phyloP scores from a whole-genome alignment of 2,329 filamentous ascomycete species.

The Curvularia lunata region DNA sequence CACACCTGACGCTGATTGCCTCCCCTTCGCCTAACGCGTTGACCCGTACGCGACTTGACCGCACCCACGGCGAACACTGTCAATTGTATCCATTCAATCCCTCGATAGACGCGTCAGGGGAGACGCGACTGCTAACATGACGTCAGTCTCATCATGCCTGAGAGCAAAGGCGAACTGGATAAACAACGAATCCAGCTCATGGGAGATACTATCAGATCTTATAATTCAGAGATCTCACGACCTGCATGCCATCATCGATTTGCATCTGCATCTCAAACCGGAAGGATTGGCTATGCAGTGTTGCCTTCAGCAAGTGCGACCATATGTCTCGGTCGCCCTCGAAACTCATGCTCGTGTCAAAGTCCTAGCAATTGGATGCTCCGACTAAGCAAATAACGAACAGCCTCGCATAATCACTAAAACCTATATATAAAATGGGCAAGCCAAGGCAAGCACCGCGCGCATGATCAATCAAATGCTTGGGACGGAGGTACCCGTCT shows the following conservation, averaged over 20 bases:
- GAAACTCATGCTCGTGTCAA: background rate
- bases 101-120: background rate
- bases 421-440: background rate
- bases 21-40: constrained; percentile 1
- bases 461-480: background rate
- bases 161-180: background rate
- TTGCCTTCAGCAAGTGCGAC: background rate
- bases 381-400: background rate
- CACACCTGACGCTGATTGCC: background rate
- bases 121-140: constrained; percentile 8
- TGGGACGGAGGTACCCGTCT: background rate
- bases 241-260: background rate
- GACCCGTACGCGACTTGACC: constrained; percentile 5
- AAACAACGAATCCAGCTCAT: background rate
- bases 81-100: background rate
- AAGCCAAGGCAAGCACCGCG: background rate
- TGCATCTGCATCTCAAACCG: background rate
- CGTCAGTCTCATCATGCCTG: constrained; percentile 4
- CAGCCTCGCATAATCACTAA: background rate
- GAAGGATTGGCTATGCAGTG: background rate
- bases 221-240: background rate
- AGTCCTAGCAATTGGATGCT: background rate
- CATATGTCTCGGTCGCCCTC: background rate
- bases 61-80: no score
- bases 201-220: background rate